These are phyloP conservation scores for Eimeria sp. DNA, from an alignment of 169 alveolate species.

Conservation along the genomic window DNA sequence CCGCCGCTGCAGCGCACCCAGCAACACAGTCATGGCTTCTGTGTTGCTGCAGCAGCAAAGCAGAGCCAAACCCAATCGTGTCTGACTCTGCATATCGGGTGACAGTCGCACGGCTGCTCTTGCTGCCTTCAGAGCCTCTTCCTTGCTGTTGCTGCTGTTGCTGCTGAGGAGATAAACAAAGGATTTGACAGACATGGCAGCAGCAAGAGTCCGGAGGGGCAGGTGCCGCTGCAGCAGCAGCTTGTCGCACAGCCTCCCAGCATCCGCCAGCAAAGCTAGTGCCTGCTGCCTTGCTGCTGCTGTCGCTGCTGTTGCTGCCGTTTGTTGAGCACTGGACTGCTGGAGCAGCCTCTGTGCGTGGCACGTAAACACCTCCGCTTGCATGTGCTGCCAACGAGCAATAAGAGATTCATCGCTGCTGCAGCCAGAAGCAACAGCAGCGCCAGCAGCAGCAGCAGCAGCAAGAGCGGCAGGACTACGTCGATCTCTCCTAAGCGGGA, in stretches of 20 bases:
- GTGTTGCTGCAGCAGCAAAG: conserved; percentile 59
- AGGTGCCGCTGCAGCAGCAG: conserved; percentile 66
- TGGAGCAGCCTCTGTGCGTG: conserved; percentile 62
- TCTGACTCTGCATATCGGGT: conserved; percentile 46
- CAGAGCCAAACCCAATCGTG: conserved; percentile 44
- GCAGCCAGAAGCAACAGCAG: conserved; percentile 16
- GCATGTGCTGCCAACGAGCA: conserved; percentile 71
- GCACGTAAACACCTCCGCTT: conserved; percentile 63
- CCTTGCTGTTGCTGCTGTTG: conserved; percentile 25
- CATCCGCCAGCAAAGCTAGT: conserved; percentile 32
- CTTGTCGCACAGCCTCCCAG: conserved; percentile 27
- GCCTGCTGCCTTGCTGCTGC: conserved; percentile 3
- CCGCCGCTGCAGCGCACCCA: conserved; percentile 68
- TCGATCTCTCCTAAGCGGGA: background rate
- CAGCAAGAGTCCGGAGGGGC: conserved; percentile 24
- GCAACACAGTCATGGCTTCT: conserved; percentile 42
- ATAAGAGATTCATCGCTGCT: conserved; percentile 32
- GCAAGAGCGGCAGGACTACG: background rate
- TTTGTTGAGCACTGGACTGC: conserved; percentile 3
- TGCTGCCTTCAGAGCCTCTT: conserved; percentile 54
- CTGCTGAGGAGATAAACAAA: conserved; percentile 47
- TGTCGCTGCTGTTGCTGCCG: background rate
- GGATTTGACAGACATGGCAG: conserved; percentile 13
- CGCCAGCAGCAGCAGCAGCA: conserved; percentile 26
- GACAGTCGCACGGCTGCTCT: conserved; percentile 44